phyloP scores from a whole-genome alignment of 73 alveolate genomes.

The Tetrahymena elliotti region DNA sequence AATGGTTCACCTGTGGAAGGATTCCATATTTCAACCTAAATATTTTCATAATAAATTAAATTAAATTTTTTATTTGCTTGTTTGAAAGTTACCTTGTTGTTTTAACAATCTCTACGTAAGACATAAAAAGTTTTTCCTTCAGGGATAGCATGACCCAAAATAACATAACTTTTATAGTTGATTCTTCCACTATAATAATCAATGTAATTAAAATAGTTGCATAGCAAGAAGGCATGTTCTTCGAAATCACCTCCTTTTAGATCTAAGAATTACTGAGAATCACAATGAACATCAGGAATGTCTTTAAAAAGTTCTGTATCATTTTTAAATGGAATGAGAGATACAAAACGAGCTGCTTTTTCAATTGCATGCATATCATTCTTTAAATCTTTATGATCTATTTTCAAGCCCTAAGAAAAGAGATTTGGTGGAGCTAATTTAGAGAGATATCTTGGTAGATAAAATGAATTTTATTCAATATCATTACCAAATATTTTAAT shows the following conservation, averaged over 20 bases:
- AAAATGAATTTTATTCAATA: slow-evolving; percentile 82
- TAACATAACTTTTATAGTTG: slow-evolving; percentile 72
- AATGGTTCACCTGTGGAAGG: slow-evolving; percentile 89
- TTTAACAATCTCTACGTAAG: slow-evolving; percentile 56
- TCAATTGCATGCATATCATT: slow-evolving; percentile 82
- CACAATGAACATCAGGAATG: slow-evolving; percentile 96
- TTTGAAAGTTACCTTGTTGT: background rate
- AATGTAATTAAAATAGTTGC: slow-evolving; percentile 92
- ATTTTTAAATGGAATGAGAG: slow-evolving; percentile 91
- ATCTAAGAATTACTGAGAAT: slow-evolving; percentile 87
- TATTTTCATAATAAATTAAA: slow-evolving; percentile 40
- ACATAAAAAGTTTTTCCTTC: slow-evolving; percentile 97
- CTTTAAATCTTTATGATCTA: slow-evolving; percentile 5
- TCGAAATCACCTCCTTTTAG: slow-evolving; percentile 97
- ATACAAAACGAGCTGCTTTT: slow-evolving; percentile 93
- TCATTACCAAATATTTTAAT: slow-evolving; percentile 87
- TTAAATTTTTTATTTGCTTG: too few species aligned
- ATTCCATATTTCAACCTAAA: slow-evolving; percentile 94
- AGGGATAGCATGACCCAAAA: slow-evolving; percentile 96
- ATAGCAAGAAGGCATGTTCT: slow-evolving; percentile 96
- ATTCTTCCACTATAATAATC: slow-evolving; percentile 57
- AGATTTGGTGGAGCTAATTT: slow-evolving; percentile 79
- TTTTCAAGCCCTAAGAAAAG: slow-evolving; percentile 21
- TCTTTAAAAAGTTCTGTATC: slow-evolving; percentile 92
- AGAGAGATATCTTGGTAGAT: slow-evolving; percentile 81